Percentiles rank a stretch among this genome's conserved stretches.
These are phyloP conservation scores for Boletales sp. DNA, from an alignment of 768 basidiomycete genomes.

Conservation along the genomic window DNA sequence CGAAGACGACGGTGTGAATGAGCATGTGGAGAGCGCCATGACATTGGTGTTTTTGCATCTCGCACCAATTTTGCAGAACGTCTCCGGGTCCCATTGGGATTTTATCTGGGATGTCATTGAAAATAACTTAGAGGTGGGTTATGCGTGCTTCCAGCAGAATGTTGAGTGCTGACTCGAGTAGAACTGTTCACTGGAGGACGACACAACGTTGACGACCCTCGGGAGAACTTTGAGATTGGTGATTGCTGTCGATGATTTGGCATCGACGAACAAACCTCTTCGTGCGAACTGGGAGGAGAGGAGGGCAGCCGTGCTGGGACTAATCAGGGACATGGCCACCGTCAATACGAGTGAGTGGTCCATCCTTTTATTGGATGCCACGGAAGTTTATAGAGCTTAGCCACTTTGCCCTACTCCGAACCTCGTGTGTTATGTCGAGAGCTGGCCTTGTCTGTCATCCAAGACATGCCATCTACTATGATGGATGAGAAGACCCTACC, in stretches of 20 bases:
- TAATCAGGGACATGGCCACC: conserved; percentile 60
- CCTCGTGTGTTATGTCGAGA: conserved; percentile 69
- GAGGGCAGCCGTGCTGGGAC: conserved; percentile 45
- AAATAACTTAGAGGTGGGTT: conserved; percentile 77
- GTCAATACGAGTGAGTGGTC: conserved; percentile 46
- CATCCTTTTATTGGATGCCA: background rate
- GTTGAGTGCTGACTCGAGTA: conserved; percentile 24
- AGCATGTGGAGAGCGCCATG: conserved; percentile 77
- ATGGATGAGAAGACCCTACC: conserved; percentile 62
- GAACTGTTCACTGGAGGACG: conserved; percentile 60
- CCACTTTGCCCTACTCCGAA: conserved; percentile 34
- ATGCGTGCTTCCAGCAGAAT: background rate
- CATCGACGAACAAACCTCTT: conserved; percentile 68
- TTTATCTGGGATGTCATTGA: conserved; percentile 88
- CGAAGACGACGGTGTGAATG: conserved; percentile 57
- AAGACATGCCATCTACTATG: conserved; percentile 59
- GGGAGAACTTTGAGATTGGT: conserved; percentile 69
- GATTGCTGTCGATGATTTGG: conserved; percentile 64
- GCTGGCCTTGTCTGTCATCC: conserved; percentile 64
- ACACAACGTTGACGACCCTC: conserved; percentile 56
- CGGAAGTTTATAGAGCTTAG: conserved; percentile 2
- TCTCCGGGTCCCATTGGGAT: conserved; percentile 89
- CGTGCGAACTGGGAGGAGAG: conserved; percentile 65
- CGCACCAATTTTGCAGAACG: conserved; percentile 83
- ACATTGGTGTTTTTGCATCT: conserved; percentile 70